Base-by-base conservation (phyloP, 345 rosid species). In the Eucalyptus tenuipes region DNA sequence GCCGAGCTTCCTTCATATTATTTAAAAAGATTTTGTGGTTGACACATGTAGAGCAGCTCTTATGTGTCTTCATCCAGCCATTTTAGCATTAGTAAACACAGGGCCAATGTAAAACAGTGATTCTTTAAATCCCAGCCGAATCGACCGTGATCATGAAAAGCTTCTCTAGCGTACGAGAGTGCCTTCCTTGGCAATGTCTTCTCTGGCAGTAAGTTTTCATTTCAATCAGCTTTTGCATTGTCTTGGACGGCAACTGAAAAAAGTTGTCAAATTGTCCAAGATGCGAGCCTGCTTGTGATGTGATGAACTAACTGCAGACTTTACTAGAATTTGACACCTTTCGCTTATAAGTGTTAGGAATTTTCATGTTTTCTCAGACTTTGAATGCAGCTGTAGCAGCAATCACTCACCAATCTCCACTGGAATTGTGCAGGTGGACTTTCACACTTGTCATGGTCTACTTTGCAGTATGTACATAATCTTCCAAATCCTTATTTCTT, bases 381-480 rank as follows among this genome's bases (percentile, higher is more conserved):
- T 29, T 13, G 47, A 16, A 42, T 87, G 81, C 49, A 37, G 25
- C 49, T 2, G 29, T 75, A 75, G 84, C 29, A 75, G 40, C 44
- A 18, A 55, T 86, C 8, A 33, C 87, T 81, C 79, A 79, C 86
- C 85, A 49, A 68, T 49, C 40, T 29, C 88, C 59, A 80, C 57
- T 20, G 71, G 49, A 59, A 82, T 85, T 85, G 80, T 90, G 93
- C 97, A 98, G 99, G 93, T 98, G 99, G 99, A 95, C 99, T 71
- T 96, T 97, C 91, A 84, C 93, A n/a, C 91, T 98, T 85, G 97
- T 96, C 53, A 94, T 95, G 92, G 87, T 96, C 89, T 98, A 97
- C 92, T 98, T 98, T 91, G 96, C 92, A 94, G 99, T 98, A 95
- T 37, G 96, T 93, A 7, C 47, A 71, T 42, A 37, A 71, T 18